Evolutionary conservation across 2,329 filamentous ascomycete species (phyloP).

Genomic region (Epichloe gansuensis): DNA sequence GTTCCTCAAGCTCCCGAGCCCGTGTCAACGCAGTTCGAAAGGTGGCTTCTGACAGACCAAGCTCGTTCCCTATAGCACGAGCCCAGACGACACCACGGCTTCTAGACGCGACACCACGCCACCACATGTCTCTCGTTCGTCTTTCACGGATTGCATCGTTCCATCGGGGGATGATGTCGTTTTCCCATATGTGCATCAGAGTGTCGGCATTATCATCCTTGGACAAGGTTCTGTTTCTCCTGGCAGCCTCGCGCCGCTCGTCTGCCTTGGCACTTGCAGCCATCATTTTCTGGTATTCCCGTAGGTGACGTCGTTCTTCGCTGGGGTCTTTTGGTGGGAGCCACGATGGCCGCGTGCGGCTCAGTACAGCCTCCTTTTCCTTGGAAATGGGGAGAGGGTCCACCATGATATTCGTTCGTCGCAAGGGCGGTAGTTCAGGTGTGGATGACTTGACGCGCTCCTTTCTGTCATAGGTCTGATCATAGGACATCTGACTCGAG

Average conservation of each 20-base stretch:
- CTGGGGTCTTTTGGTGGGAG: slow-evolving; percentile 76
- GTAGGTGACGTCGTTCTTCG: slow-evolving; percentile 81
- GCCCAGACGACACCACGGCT: slow-evolving; percentile 58
- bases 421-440: slow-evolving; percentile 56
- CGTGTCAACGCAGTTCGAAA: slow-evolving; percentile 59
- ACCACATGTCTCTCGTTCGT: slow-evolving; percentile 65
- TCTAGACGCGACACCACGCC: slow-evolving; percentile 62
- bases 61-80: slow-evolving; percentile 59
- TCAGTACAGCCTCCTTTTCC: slow-evolving; percentile 75
- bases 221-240: slow-evolving; percentile 36
- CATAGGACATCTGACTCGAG: slow-evolving; percentile 19
- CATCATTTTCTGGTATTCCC: slow-evolving; percentile 78
- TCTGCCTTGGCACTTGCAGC: slow-evolving; percentile 46
- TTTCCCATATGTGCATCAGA: slow-evolving; percentile 56
- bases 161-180: slow-evolving; percentile 66
- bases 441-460: slow-evolving; percentile 51
- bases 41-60: slow-evolving; percentile 52
- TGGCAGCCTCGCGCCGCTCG: slow-evolving; percentile 41
- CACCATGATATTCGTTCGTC: slow-evolving; percentile 67
- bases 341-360: slow-evolving; percentile 71
- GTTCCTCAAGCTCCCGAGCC: slow-evolving; percentile 48
- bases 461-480: slow-evolving; percentile 29
- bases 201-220: slow-evolving; percentile 43
- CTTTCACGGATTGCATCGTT: slow-evolving; percentile 54
- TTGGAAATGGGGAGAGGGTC: slow-evolving; percentile 74